Percentiles rank a stretch among this genome's conserved stretches.
Evolutionary conservation across 331 rosid species (phyloP).

Genomic region (Dryas integrifolia): DNA sequence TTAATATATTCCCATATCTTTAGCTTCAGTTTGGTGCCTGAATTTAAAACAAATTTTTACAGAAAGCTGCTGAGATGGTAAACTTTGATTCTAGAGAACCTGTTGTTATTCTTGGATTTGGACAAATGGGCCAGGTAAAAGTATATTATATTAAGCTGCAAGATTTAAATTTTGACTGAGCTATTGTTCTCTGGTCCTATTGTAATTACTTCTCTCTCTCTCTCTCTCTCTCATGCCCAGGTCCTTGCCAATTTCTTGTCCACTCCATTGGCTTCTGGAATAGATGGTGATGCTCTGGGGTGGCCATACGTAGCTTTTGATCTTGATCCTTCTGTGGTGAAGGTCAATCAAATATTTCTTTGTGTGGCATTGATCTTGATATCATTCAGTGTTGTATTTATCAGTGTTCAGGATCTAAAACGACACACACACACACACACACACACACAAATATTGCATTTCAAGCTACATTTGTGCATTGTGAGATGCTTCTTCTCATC

Average conservation of each 20-base stretch:
- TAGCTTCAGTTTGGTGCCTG: slow-evolving; percentile 7
- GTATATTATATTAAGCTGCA: slow-evolving; percentile 18
- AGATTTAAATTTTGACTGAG: slow-evolving; percentile 24
- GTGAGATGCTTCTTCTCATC: neutral
- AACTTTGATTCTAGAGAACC: slow-evolving; percentile 71
- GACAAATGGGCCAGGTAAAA: slow-evolving; percentile 95
- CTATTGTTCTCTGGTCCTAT: slow-evolving; percentile 5
- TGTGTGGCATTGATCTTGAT: neutral
- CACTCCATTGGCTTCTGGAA: slow-evolving; percentile 76
- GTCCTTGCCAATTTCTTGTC: slow-evolving; percentile 93
- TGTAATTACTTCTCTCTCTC: slow-evolving; percentile 10
- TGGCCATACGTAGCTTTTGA: slow-evolving; percentile 84
- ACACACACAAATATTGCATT: neutral
- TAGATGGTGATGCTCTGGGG: slow-evolving; percentile 55
- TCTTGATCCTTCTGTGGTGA: slow-evolving; percentile 77
- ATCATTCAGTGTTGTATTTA: neutral
- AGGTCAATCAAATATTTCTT: slow-evolving; percentile 49
- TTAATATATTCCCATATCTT: slow-evolving; percentile 1
- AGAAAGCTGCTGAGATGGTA: slow-evolving; percentile 57
- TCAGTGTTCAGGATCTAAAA: neutral
- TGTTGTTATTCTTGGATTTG: slow-evolving; percentile 93
- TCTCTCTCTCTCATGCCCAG: slow-evolving; percentile 39
- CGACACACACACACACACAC: neutral
- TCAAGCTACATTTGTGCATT: neutral
- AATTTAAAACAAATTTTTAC: slow-evolving; percentile 31